A percentile compares a stretch with the other conserved stretches of the same genome.
These are phyloP conservation scores for Debaryomyces sp. DNA, from an alignment of 1,139 yeast genomes.

Conservation along the genomic window DNA sequence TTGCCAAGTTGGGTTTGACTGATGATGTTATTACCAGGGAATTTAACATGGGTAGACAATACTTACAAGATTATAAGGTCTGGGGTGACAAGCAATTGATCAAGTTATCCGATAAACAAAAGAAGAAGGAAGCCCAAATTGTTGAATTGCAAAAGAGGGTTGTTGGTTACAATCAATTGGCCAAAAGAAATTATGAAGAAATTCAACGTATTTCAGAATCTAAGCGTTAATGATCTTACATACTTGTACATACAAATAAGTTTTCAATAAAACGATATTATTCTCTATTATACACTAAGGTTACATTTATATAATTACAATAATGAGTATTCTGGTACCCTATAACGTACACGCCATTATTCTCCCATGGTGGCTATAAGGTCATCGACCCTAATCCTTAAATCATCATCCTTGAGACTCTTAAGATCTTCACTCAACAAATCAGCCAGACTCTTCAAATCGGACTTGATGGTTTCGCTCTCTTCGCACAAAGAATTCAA, in stretches of 20 bases:
- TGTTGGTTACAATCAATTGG: conserved; percentile 41
- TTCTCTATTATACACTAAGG: conserved; percentile 9
- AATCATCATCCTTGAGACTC: conserved; percentile 24
- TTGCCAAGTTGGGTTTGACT: conserved; percentile 83
- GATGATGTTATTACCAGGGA: conserved; percentile 79
- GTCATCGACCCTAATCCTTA: conserved; percentile 25
- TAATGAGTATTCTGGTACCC: neutral
- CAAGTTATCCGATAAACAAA: conserved; percentile 45
- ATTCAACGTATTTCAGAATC: conserved; percentile 16
- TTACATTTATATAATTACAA: conserved; percentile 4
- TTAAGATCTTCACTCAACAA: conserved; percentile 33
- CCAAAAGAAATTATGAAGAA: conserved; percentile 39
- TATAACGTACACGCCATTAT: neutral
- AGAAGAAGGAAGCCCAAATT: conserved; percentile 36
- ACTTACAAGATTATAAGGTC: conserved; percentile 82
- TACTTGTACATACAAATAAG: conserved; percentile 8
- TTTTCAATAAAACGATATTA: neutral
- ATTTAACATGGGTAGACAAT: conserved; percentile 81
- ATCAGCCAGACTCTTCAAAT: conserved; percentile 25
- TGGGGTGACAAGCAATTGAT: conserved; percentile 65
- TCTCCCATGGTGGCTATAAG: conserved; percentile 18
- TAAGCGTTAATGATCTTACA: neutral
- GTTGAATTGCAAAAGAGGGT: conserved; percentile 47
- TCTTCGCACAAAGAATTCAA: conserved; percentile 25
- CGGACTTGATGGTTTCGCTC: conserved; percentile 24